Percentiles rank a stretch among this genome's conserved stretches.
Conservation (phyloP, 2,329 filamentous ascomycete genomes). For the Lachnellula suecica region DNA sequence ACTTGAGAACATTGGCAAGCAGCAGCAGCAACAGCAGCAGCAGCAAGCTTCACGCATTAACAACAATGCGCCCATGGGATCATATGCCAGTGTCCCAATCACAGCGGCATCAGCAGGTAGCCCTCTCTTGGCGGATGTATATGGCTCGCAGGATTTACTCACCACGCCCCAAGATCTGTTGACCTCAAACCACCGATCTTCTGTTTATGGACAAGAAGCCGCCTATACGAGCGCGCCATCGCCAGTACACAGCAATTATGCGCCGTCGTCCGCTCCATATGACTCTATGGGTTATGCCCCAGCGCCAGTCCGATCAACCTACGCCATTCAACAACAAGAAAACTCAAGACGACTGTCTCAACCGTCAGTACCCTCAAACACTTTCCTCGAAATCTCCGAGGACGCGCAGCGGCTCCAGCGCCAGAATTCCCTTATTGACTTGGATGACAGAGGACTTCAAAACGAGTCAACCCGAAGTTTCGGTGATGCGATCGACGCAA, state of each 20-base stretch:
- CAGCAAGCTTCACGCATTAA: slow-evolving; percentile 58
- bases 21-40: slow-evolving; percentile 39
- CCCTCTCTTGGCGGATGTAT: slow-evolving; percentile 56
- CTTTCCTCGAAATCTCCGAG: slow-evolving; percentile 39
- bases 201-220: slow-evolving; percentile 66
- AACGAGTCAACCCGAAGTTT: slow-evolving; percentile 66
- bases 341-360: slow-evolving; percentile 72
- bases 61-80: slow-evolving; percentile 60
- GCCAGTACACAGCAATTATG: slow-evolving; percentile 31
- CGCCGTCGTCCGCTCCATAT: slow-evolving; percentile 59
- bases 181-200: slow-evolving; percentile 57
- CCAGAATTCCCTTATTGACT: slow-evolving; percentile 66
- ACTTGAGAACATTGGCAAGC: slow-evolving; percentile 55
- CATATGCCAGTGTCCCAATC: slow-evolving; percentile 71
- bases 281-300: slow-evolving; percentile 75
- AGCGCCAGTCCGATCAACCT: slow-evolving; percentile 59
- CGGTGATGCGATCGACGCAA: slow-evolving; percentile 87
- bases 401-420: slow-evolving; percentile 39
- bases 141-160: slow-evolving; percentile 66
- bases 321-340: slow-evolving; percentile 52
- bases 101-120: slow-evolving; percentile 73
- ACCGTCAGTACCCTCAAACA: slow-evolving; percentile 68
- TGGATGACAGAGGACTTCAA: slow-evolving; percentile 56
- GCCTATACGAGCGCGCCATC: slow-evolving; percentile 66
- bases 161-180: slow-evolving; percentile 74